Base-by-base conservation (phyloP, 2,329 filamentous ascomycete genomes). In the Pseudopyrenochaeta lycopersici region DNA sequence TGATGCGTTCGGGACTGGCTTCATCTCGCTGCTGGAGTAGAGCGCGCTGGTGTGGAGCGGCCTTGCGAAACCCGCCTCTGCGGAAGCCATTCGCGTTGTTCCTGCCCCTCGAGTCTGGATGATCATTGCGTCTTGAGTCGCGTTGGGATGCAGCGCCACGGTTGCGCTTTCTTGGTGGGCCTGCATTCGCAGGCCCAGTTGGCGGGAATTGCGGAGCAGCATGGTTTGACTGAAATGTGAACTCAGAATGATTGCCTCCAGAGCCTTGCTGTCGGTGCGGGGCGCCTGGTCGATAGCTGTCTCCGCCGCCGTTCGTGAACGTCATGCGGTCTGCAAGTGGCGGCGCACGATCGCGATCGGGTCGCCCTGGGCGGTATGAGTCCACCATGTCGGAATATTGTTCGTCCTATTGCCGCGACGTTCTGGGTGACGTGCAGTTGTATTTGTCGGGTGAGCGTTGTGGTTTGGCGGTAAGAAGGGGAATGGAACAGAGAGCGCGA, bases 1-100 rank as follows among this genome's bases (percentile, higher is more conserved):
- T 63, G 40, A 79, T 64, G 46, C 76, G 79, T 64, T 82, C 80
- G 2, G 79, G 77, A 27, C 73, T 79, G 21, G 72, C 71, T 18
- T 75, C 74, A 41, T 78, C 73, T 39, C 67, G 71, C n/a, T 74
- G 64, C 23, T 68, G 71, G n/a, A 82, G 68, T 23, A 82, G 71
- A 15, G 75, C 74, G 50, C 80, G 79, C 54, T 77, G 73, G 46
- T 81, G 75, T 3, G 80, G 75, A 29, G 76, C 71, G 35, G 65
- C 54, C 41, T 67, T 64, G 31, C 64, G 63, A 35, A 60, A 70
- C 10, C 58, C 55, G 42, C 61, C 54, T 15, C 59, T 49, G 44
- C 58, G 56, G 12, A 15, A 50, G 20, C 56, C 58, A 27, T 65
- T 63, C 6, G 55, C 42, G 20, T 65, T 60, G 36, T 55, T 58